Base-by-base conservation (phyloP, 495 filamentous ascomycete genomes). In the Aspergillus hancockii region DNA sequence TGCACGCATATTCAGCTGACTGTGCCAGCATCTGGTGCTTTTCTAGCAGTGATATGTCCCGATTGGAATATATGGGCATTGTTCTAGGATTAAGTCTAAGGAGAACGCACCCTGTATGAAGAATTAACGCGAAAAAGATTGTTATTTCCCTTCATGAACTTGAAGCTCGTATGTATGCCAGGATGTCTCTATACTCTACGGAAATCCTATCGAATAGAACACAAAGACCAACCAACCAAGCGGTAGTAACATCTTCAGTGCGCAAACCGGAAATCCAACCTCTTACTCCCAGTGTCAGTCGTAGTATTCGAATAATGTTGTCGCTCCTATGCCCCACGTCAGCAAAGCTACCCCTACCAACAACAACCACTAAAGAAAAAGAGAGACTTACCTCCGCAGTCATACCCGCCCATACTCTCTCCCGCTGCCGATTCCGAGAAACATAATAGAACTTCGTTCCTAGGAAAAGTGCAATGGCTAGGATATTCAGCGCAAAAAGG, bases 401-500 rank as follows among this genome's bases (percentile, higher is more conserved):
- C 67, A 74, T 74, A 21, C 64, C 70, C n/a, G 71, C 65, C 65
- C 74, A 79, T 38, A 62, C 63, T 16, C 41, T 60, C 45, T 74
- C 68, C 1, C 70, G 53, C 3, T 61, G 58, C 47, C 57, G 49
- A 23, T 79, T 79, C 25, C 62, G 36, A 59, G 60, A 66, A 10
- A 75, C 60, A 53, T 76, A 78, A 49, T 76, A 79, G 0, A 49
- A 41, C 65, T 76, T 78, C 1, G 70, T 65, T 1, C 57, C 23
- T 16, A 67, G 32, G 30, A 75, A 77, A 3, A 75, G 21, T 1
- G 67, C 21, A 23, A 77, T 71, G 28, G 75, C 79, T 38, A 80
- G 66, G n/a, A 72, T 65, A 22, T 67, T 71, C 28, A 84, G 75
- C 0, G 62, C 73, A 0, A 84, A 58, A 12, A 85, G 63, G 28